Evolutionary conservation across 441 rosid genomes (phyloP).

Genomic region (Populus tomentosa): DNA sequence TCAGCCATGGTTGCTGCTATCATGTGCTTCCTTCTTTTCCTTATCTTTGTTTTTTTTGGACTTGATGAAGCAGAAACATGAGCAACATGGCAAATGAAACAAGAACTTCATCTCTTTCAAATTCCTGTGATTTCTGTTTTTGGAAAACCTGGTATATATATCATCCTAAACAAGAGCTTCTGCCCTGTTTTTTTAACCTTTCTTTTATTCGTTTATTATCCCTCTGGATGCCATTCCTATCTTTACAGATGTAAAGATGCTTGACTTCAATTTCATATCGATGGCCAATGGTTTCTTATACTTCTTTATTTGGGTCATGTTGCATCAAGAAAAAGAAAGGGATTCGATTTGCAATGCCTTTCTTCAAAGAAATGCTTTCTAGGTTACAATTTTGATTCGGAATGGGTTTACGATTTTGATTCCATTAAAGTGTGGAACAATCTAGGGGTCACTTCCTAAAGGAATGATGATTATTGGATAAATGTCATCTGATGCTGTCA

Average conservation of each 20-base stretch:
- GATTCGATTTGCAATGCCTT: slow-evolving; percentile 15
- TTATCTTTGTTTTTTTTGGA: slow-evolving; percentile 42
- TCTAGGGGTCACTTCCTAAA: background rate
- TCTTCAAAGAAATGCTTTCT: slow-evolving; percentile 13
- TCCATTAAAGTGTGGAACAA: background rate
- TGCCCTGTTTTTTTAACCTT: slow-evolving; percentile 5
- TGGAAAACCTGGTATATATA: slow-evolving; percentile 5
- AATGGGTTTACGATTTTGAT: background rate
- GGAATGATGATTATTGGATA: background rate
- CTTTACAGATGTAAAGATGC: slow-evolving; percentile 33
- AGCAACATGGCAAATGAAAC: slow-evolving; percentile 45
- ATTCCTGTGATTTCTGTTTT: slow-evolving; percentile 9
- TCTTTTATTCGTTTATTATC: background rate
- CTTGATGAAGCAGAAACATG: slow-evolving; percentile 67
- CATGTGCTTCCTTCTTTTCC: slow-evolving; percentile 16
- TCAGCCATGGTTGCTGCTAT: slow-evolving; percentile 3
- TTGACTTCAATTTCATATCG: slow-evolving; percentile 22
- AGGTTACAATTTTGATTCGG: background rate
- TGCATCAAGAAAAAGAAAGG: background rate
- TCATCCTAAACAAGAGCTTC: slow-evolving; percentile 18
- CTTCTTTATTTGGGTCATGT: slow-evolving; percentile 10
- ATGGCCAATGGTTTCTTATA: slow-evolving; percentile 2
- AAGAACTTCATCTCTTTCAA: slow-evolving; percentile 43
- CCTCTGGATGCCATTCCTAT: slow-evolving; percentile 35
- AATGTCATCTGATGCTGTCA: no score